Evolutionary conservation across 2,329 filamentous ascomycete genomes (phyloP), one percentile per base, ranked within the genome.

Genomic region (Escovopsis sp.): DNA sequence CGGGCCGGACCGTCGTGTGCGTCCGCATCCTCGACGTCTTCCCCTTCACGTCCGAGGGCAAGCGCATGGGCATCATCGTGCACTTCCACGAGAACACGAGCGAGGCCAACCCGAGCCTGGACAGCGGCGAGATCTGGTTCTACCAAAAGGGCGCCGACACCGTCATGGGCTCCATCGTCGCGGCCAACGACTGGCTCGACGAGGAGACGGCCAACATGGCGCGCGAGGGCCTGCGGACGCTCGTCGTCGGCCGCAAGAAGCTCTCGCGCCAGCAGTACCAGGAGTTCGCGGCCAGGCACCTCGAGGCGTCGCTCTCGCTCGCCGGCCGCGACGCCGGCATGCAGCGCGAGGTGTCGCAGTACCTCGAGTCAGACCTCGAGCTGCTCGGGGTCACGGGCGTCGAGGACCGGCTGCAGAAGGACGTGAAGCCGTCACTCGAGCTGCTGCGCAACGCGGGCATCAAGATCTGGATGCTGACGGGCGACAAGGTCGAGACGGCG

Each of bases 131-230:
- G 56, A 89, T 96, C 28, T 95, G 89, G 84, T 98, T 98, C 64
- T 96, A 89, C 57, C 88, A 98, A 55, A 98, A 98, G 62, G 91
- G 91, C 47, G 93, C 91, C 3, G 93, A 98, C 59, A 96, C 91
- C 0, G 89, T 98, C 49, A 98, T 98, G 93, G 77, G 81, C n/a
- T 74, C 81, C 3, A 96, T 98, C 50, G 91, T 98, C 33, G 85
- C 83, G 7, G 78, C 88, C 15, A 98, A 96, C 56, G 91, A 98
- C 65, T 98, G 91, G 93, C 77, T 98, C 0, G 91, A 98, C 51
- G 91, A 98, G 60, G 91, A 98, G 61, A 96, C 91, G 0, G 85
- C 86, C n/a, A 98, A 98, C 59, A 98, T 98, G 93, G 93, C 93
- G 6, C 80, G 91, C 39, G 93, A 98, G 68, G 91, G 91, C 34